These are phyloP conservation scores for Vigna angularis DNA, from an alignment of 306 rosid species.

Conservation along the genomic window DNA sequence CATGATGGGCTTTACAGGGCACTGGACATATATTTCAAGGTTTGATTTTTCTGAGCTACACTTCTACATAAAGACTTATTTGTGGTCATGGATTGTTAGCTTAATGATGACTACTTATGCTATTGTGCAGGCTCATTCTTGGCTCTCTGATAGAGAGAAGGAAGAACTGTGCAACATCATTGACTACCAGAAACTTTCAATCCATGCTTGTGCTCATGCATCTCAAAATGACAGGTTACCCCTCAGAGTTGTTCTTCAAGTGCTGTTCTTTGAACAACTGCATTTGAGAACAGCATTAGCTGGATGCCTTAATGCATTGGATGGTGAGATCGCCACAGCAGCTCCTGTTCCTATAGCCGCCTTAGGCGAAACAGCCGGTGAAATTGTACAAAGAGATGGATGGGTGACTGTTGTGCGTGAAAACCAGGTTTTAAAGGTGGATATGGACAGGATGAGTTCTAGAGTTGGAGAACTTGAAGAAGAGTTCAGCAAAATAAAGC, in stretches of 20 bases:
- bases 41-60: slow-evolving; percentile 51
- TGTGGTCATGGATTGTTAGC: slow-evolving; percentile 35
- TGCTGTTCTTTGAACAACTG: slow-evolving; percentile 91
- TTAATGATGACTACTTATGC: slow-evolving; percentile 12
- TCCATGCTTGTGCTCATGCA: slow-evolving; percentile 96
- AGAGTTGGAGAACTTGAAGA: slow-evolving; percentile 90
- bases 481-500: slow-evolving; percentile 82
- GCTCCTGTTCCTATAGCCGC: slow-evolving; percentile 52
- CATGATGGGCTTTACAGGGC: slow-evolving; percentile 94
- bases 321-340: slow-evolving; percentile 70
- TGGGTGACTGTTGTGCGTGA: slow-evolving; percentile 91
- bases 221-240: slow-evolving; percentile 91
- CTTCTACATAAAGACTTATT: slow-evolving; percentile 8
- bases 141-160: slow-evolving; percentile 75
- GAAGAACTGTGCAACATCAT: slow-evolving; percentile 86
- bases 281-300: slow-evolving; percentile 85
- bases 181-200: slow-evolving; percentile 83
- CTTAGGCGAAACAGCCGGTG: slow-evolving; percentile 52
- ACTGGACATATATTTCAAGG: slow-evolving; percentile 90
- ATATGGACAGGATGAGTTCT: slow-evolving; percentile 85
- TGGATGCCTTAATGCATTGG: slow-evolving; percentile 74
- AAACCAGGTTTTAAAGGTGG: slow-evolving; percentile 81
- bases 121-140: slow-evolving; percentile 84
- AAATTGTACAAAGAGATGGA: slow-evolving; percentile 84
- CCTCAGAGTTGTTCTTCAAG: slow-evolving; percentile 93